Evolutionary conservation across 192 early-diverging fungal genomes (phyloP), one percentile per base, ranked within the genome.

Genomic region (Allomyces arbusculus): DNA sequence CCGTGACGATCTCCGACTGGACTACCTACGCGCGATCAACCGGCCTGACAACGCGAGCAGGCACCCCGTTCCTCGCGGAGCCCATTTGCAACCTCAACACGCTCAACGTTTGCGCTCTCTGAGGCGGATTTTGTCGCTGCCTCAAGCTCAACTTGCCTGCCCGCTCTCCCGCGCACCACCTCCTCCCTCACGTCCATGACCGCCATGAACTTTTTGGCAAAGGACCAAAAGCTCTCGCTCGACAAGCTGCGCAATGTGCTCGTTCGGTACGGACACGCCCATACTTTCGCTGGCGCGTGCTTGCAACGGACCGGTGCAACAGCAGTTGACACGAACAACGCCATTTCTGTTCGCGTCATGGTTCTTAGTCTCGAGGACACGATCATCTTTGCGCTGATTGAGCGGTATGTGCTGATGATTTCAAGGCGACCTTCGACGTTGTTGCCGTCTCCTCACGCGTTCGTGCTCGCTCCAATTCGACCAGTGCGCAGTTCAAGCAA

Each of bases 351-450:
- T 7, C 33, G 33, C 33, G 7, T 7, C 33, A 40, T 78, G 62
- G 68, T 99, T n/a, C 85, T 95, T 63, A 81, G 92, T n/a, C 77
- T 94, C 43, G 95, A 97, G 71, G 95, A 97, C 76, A 89, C 90
- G 14, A 95, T 97, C 70, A 89, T 93, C 62, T 91, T 93, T 75
- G 87, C 89, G 75, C 33, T 76, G 76, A 66, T 69, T 63, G 23
- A 45, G 7, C 26, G 70, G 23, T 55, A 26, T 24, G 62, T 25
- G 26, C 12, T 10, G 55, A 63, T 23, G 5, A 11, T 26, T 44
- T 28, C 16, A 22, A 24, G 12, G 23, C 23, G 24, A 23, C 43
- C 62, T 14, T n/a, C 25, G 45, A 4, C 33, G 7, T 40, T 40
- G 50, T 67, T 44, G 33, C 23, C 16, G 40, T 33, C 8, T 24